These are phyloP conservation scores for Neostapfia colusana DNA, from an alignment of 176 grass and related monocot species.

Conservation along the genomic window DNA sequence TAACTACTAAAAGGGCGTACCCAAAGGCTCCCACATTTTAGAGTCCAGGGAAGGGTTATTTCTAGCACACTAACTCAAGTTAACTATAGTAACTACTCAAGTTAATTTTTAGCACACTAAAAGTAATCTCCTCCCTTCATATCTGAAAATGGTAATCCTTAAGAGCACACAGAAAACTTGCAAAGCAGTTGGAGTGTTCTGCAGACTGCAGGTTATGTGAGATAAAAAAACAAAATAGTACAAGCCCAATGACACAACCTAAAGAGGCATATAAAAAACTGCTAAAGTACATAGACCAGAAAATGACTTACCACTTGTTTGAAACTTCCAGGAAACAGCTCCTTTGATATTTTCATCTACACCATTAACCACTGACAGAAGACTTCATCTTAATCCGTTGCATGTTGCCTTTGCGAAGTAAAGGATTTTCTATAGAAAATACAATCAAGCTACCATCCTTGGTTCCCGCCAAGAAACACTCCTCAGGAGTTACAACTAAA, in stretches of 20 bases:
- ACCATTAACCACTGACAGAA: conserved; percentile 37
- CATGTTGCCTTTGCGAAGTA: conserved; percentile 44
- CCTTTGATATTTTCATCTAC: conserved; percentile 19
- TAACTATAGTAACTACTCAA: background rate
- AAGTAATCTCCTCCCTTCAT: conserved; percentile 2
- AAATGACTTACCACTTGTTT: conserved; percentile 37
- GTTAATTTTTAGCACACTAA: background rate
- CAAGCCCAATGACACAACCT: background rate
- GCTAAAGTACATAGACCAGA: conserved; percentile 18
- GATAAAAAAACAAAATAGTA: background rate
- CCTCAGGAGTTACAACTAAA: conserved; percentile 81
- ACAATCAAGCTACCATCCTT: conserved; percentile 86
- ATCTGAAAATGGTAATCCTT: background rate
- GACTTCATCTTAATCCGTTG: conserved; percentile 35
- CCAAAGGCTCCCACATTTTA: too few species aligned
- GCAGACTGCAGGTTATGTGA: conserved; percentile 3
- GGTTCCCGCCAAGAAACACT: conserved; percentile 91
- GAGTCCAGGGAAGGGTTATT: too few species aligned
- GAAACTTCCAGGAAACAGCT: conserved; percentile 23
- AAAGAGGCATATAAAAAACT: background rate
- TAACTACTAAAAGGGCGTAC: background rate
- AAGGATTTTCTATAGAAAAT: conserved; percentile 86
- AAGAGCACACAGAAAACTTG: background rate
- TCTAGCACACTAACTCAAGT: too few species aligned
- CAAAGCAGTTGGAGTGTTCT: conserved; percentile 9